Percentiles rank a stretch among this genome's conserved stretches.
These are phyloP conservation scores for Polyplosphaeria fusca DNA, from an alignment of 495 filamentous ascomycete genomes.

Conservation along the genomic window DNA sequence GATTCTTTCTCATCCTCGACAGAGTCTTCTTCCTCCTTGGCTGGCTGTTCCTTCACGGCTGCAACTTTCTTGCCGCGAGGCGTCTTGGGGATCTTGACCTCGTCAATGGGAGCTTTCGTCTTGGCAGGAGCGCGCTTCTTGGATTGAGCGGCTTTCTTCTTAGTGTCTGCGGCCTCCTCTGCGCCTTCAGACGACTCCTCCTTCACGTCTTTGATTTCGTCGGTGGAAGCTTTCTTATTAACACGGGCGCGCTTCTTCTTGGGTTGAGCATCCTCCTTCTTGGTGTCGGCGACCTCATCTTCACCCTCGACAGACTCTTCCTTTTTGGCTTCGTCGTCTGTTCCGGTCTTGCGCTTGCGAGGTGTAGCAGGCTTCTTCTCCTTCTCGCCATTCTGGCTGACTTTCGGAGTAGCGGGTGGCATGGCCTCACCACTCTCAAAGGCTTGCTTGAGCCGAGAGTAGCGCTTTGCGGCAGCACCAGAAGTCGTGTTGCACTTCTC, in stretches of 20 bases:
- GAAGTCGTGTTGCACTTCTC: constrained; percentile 21
- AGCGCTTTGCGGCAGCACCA: constrained; percentile 28
- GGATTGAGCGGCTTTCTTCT: background rate
- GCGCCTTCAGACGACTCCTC: background rate
- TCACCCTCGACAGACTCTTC: constrained; percentile 1
- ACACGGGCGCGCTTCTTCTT: background rate
- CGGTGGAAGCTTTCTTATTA: background rate
- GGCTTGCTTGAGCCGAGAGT: constrained; percentile 27
- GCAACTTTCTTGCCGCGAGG: too few species aligned
- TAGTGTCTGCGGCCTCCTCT: background rate
- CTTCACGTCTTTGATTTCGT: background rate
- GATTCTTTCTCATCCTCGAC: too few species aligned
- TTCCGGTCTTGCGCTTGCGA: background rate
- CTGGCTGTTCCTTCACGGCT: too few species aligned
- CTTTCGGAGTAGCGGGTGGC: constrained; percentile 1
- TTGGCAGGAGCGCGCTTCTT: background rate
- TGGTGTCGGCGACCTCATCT: constrained; percentile 1
- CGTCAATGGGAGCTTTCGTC: background rate
- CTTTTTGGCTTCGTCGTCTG: background rate
- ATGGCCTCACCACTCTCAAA: constrained; percentile 10
- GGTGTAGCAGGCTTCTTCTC: background rate
- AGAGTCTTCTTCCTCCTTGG: too few species aligned
- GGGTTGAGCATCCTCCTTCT: background rate
- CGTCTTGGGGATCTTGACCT: background rate
- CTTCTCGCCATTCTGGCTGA: background rate